Base-by-base conservation (phyloP, 2,329 filamentous ascomycete species). In the Catunica adiposa region DNA sequence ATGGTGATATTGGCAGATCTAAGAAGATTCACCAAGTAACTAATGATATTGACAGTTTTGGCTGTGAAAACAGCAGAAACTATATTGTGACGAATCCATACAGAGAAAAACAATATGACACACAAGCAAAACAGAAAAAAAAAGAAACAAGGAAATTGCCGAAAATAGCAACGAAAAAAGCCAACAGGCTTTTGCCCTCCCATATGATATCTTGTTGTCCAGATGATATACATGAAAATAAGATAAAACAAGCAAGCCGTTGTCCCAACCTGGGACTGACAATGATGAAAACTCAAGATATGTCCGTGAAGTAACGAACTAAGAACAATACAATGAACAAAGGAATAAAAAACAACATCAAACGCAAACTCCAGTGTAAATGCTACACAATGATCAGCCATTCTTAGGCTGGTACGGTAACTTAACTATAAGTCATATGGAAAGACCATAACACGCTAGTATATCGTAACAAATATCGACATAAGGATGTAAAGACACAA, bases 181-280 rank as follows among this genome's bases (percentile, higher is more conserved):
- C 44, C 44, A 25, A 48, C 23, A 48, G 44, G 22, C 44, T 48
- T 48, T 4, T 48, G 15, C 23, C 31, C 34, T 52, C 50, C 29
- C 37, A 40, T n/a, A 53, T 53, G 51, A 53, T 53, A 53, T 53
- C 47, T 44, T 51, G 47, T 51, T 51, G 25, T 23, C 47, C 23
- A 40, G 51, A 53, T 53, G 51, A 53, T 53, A 53, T 53, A 53
- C 34, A 38, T 20, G 14, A 53, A 23, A 23, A 53, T 20, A 38
- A 14, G 14, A 53, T 14, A 23, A 53, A 40, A 53, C 2, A 42
- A 23, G 23, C 3, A 20, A 11, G 29, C 11, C 29, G 29, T 34
- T 34, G 29, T 34, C 29, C 11, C 29, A 34, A 34, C 5, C 11
- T 11, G 29, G 11, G 29, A 34, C 29, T 11, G 11, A 11, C 29